Evolutionary conservation across 345 rosid genomes (phyloP).

Genomic region (Lepidium didymum): DNA sequence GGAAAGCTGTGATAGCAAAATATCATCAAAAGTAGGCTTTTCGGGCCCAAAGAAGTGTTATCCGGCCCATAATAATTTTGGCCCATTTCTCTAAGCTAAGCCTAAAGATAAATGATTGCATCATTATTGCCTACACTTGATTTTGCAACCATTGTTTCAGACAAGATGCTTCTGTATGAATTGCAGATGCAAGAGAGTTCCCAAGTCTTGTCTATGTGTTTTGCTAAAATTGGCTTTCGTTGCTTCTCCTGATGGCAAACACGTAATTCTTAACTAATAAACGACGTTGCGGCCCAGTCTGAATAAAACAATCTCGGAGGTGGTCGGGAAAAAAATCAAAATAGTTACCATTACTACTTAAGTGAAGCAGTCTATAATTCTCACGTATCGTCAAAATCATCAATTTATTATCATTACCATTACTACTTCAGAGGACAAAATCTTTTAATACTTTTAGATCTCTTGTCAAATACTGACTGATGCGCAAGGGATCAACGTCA

Average conservation of each 20-base stretch:
- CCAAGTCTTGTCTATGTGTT: background rate
- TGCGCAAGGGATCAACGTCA: conserved; percentile 17
- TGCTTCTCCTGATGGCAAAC: background rate
- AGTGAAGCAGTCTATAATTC: background rate
- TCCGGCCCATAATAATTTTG: background rate
- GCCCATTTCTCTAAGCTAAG: background rate
- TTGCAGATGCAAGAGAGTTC: background rate
- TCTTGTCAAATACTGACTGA: conserved; percentile 6
- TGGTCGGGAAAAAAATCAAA: background rate
- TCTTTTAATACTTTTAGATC: conserved; percentile 18
- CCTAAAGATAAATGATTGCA: background rate
- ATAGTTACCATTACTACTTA: background rate
- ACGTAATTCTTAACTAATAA: background rate
- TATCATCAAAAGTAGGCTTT: background rate
- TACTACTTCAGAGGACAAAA: conserved; percentile 14
- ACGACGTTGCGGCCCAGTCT: background rate
- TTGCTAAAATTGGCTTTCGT: background rate
- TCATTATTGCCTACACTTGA: background rate
- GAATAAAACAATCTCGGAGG: background rate
- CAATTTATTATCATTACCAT: background rate
- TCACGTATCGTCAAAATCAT: background rate
- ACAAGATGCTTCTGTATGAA: background rate
- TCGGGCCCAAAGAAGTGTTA: too few species aligned
- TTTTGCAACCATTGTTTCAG: background rate
- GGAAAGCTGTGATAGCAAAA: conserved; percentile 2